A percentile compares a stretch with the other conserved stretches of the same genome.
These are phyloP conservation scores for Rhodotorula sp. DNA, from an alignment of 1,284 basidiomycete genomes.

Conservation along the genomic window DNA sequence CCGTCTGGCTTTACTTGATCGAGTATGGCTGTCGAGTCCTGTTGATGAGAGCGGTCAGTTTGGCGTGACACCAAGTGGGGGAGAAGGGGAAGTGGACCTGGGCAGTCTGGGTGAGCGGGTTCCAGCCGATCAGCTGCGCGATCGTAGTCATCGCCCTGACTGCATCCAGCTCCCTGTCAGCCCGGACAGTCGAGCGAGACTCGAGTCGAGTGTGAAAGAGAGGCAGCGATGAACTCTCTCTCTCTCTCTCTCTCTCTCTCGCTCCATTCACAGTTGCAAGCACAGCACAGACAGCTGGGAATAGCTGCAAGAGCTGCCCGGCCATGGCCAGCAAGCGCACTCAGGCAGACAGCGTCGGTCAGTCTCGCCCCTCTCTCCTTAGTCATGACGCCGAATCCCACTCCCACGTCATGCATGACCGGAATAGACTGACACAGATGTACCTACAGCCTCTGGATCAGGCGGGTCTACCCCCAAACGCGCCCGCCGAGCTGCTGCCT, in stretches of 20 bases:
- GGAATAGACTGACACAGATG: background rate
- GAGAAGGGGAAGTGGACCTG: background rate
- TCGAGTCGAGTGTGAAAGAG: background rate
- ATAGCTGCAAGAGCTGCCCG: background rate
- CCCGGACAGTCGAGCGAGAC: no score
- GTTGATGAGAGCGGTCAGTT: background rate
- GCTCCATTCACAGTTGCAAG: background rate
- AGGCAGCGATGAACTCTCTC: no score
- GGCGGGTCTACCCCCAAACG: conserved; percentile 6
- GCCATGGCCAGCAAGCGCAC: conserved; percentile 21
- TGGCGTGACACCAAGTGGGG: background rate
- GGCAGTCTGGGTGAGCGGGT: background rate
- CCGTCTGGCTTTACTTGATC: conserved; percentile 9
- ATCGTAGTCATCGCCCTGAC: background rate
- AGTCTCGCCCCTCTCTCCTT: conserved; percentile 1
- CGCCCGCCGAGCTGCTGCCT: conserved; percentile 16
- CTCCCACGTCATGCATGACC: background rate
- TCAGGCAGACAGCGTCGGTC: background rate
- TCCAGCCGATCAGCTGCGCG: conserved; percentile 1
- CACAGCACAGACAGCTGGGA: background rate
- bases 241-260: no score
- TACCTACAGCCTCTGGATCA: background rate
- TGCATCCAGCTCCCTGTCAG: background rate
- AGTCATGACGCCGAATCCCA: background rate
- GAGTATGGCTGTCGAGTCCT: background rate